Evolutionary conservation across 2,329 filamentous ascomycete species (phyloP), one percentile per base, ranked within the genome.

Genomic region (Nemania sp.): DNA sequence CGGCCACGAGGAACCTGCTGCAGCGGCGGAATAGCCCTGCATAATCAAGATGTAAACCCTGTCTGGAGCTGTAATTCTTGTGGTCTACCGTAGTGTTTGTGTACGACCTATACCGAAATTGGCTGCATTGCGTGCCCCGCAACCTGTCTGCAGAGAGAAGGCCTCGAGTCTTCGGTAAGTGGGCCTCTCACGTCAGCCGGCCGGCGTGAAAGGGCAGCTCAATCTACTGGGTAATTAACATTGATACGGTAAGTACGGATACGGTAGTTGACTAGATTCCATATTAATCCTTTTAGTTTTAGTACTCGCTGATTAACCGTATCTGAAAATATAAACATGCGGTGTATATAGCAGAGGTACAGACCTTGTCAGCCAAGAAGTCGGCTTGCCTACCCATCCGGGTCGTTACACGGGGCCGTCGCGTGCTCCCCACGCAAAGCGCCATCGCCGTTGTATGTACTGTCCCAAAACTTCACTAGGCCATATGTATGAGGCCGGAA

Each of bases 41-140:
- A 55, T 48, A 46, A 52, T 55, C 52, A 45, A 56, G 48, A 45
- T 43, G 30, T 28, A 45, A 59, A 56, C 50, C 48, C 52, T 46
- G 56, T 43, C 23, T 51, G 24, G 43, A 6, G 45, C 41, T 48
- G 49, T 49, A 43, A 12, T 39, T 3, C 9, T 9, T 15, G 34
- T 37, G 17, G 34, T 37, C 17, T 31, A 28, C 6, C 11, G 26
- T 36, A 37, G 19, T 39, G 36, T 19, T 23, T 23, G 19, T 36
- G 30, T 41, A 47, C 47, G 49, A 49, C 44, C 46, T 34, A 12
- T 40, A 24, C 34, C 30, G 28, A 39, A 43, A 31, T 28, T n/a
- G n/a, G 49, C 39, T 34, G 48, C 45, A 37, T 19, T 36, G 20
- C 24, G 19, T 43, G 24, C 52, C 40, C 46, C 47, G 43, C 51